Base-by-base conservation (phyloP, 2,329 filamentous ascomycete species). In the Colletotrichum lentis region DNA sequence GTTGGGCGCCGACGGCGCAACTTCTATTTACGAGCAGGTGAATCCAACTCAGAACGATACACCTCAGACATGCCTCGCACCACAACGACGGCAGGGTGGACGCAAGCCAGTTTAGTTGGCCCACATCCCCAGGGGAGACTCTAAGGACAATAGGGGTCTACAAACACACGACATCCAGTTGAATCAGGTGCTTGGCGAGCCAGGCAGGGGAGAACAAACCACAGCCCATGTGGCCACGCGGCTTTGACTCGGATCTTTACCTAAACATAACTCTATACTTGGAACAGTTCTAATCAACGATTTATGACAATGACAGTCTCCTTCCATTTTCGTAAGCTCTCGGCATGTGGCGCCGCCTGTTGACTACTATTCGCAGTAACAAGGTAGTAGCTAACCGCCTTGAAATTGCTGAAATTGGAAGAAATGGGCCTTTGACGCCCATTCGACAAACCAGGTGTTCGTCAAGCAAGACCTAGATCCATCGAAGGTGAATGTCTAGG, bases 251-350 rank as follows among this genome's bases (percentile, higher is more conserved):
- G 5, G 37, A 2, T 12, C 3, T 44, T 37, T 7, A 44, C 31
- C 27, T 31, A 31, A 7, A 20, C 22, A 37, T 22, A 35, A 35
- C 16, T 31, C 12, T 41, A 52, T 46, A 58, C 43, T 39, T 47
- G 49, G 43, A 58, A 39, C 14, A 58, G 27, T 39, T 58, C 7
- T 58, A 58, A 58, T 58, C 43, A 16, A 39, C 12, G 55, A 58
- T 37, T 47, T 4, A 58, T 16, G 43, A 46, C 43, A 12, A 8
- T 14, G 11, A 3, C n/a, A 18, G 27, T 39, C n/a, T 22, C 14
- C 11, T 56, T 16, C 7, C 16, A 10, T 22, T 22, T 8, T 3
- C 11, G 0, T 6, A 7, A 18, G 2, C 18, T 20, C 14, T 31
- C n/a, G n/a, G 16, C 54, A 8, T 35, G 16, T 12, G 22, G 20